phyloP scores from a whole-genome alignment of 495 filamentous ascomycete species.

The Neurospora sp. region DNA sequence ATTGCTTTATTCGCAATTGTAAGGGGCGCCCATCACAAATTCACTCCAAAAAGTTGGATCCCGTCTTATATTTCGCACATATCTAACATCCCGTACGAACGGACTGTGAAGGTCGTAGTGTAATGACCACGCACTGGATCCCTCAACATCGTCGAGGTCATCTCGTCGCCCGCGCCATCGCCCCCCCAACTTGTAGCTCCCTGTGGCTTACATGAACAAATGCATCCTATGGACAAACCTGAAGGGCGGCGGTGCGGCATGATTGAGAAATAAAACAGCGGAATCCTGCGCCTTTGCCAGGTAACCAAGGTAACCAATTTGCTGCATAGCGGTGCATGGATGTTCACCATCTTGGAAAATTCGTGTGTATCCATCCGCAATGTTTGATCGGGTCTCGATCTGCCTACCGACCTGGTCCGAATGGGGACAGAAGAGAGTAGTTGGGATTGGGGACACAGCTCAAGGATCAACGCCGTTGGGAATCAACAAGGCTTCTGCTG shows the following conservation, averaged over 20 bases:
- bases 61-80: background rate
- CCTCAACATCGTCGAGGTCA: background rate
- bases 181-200: background rate
- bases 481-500: background rate
- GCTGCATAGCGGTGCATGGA: background rate
- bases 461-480: background rate
- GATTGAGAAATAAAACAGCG: background rate
- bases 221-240: background rate
- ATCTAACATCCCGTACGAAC: background rate
- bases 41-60: background rate
- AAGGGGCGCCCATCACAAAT: background rate
- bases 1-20: background rate
- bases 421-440: background rate
- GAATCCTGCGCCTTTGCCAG: background rate
- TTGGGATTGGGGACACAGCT: background rate
- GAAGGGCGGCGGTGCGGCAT: background rate
- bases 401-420: background rate
- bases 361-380: background rate
- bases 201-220: background rate
- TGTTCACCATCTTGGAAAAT: background rate
- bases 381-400: background rate
- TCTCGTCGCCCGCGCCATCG: background rate
- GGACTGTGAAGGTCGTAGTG: background rate
- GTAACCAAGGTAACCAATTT: background rate
- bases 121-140: background rate